Evolutionary conservation across 371 early-diverging fungal species (phyloP), one percentile per base, ranked within the genome.

Genomic region (Entomophthora muscae): DNA sequence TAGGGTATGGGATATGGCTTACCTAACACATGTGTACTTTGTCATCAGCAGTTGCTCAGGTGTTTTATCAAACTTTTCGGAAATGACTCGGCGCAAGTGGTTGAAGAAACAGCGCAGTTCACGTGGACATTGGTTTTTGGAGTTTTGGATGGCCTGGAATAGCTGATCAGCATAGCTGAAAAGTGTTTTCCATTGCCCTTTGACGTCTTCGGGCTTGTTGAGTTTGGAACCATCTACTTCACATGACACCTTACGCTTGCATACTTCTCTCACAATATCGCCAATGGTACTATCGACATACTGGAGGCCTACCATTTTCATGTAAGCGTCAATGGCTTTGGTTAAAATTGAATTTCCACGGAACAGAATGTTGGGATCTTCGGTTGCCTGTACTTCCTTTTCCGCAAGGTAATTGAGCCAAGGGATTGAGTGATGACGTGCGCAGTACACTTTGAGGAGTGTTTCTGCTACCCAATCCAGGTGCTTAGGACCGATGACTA

Each of bases 271-370:
- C 27, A 91, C 72, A 1, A 82, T 77, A 12, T 71, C 71, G 2
- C 84, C 84, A 10, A 91, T 70, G 17, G 85, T 84, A 53, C 77
- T 77, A 63, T 85, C 83, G 21, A 90, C 68, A 65, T 86, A 90
- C 23, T 79, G 74, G 57, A 78, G 75, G 0, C 89, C 89, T n/a
- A 81, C 75, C 53, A 81, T 66, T 51, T 85, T 87, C 88, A 90
- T 87, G 66, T 85, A 86, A 27, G 81, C 79, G 68, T 91, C 92
- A 57, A 90, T 71, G 0, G 83, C 81, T 60, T 89, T 89, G 0
- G 90, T 90, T 17, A 83, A 74, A 22, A 89, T 70, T 2, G 88
- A 83, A 59, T 89, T 84, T 1, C 86, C 89, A 63, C 92, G 83
- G 71, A 71, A 72, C 29, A 76, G 71, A 27, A 75, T 69, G 21